Conservation (phyloP, 495 filamentous ascomycete species). For the Lophium mytilinum region DNA sequence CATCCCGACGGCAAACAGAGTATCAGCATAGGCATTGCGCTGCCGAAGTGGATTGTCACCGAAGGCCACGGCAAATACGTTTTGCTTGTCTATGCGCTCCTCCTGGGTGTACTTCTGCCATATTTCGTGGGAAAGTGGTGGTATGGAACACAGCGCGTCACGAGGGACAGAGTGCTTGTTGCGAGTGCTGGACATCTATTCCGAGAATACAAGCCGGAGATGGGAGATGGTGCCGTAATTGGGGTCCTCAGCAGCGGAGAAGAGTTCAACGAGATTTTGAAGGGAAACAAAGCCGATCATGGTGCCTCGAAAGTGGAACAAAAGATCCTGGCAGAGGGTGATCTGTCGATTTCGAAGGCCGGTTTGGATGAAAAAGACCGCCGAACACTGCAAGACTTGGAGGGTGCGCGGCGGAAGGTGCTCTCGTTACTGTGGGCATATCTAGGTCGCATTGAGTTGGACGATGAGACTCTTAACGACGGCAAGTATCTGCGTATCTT, state of each 20-base stretch:
- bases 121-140: slow-evolving; percentile 96
- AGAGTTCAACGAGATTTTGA: slow-evolving; percentile 67
- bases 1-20: slow-evolving; percentile 97
- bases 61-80: slow-evolving; percentile 96
- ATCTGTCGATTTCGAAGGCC: slow-evolving; percentile 39
- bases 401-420: slow-evolving; percentile 72
- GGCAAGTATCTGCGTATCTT: slow-evolving; percentile 45
- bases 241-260: slow-evolving; percentile 71
- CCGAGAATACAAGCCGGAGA: slow-evolving; percentile 77
- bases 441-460: slow-evolving; percentile 72
- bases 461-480: slow-evolving; percentile 61
- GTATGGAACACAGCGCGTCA: slow-evolving; percentile 89
- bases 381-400: slow-evolving; percentile 57
- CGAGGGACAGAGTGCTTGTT: slow-evolving; percentile 83
- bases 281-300: slow-evolving; percentile 63
- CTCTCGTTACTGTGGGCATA: slow-evolving; percentile 91
- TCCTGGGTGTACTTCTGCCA: slow-evolving; percentile 82
- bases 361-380: slow-evolving; percentile 63
- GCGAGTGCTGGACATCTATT: slow-evolving; percentile 91
- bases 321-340: slow-evolving; percentile 55
- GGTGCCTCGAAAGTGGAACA: slow-evolving; percentile 76
- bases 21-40: slow-evolving; percentile 93
- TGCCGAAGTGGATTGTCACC: slow-evolving; percentile 85
- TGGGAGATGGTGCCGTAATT: slow-evolving; percentile 71
- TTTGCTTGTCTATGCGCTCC: slow-evolving; percentile 72